Conservation (phyloP, 2,329 filamentous ascomycete genomes). For the Paraphaeosphaeria sporulosa region DNA sequence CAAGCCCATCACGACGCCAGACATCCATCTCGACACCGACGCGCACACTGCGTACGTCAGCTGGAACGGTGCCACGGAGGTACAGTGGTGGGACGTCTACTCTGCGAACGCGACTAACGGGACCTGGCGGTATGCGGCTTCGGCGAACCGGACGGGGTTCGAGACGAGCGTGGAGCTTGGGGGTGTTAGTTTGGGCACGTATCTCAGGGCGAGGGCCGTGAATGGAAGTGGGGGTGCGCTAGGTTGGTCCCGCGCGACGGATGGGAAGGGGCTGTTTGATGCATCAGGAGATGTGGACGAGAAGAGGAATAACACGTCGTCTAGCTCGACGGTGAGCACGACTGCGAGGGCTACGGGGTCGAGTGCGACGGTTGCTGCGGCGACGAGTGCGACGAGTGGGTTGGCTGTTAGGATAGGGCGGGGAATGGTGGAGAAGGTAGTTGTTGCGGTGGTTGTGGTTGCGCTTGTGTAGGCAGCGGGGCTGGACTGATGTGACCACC, state of each 20-base stretch:
- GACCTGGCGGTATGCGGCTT: conserved; percentile 22
- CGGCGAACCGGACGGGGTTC: conserved; percentile 23
- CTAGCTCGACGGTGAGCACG: background rate
- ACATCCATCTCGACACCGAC: conserved; percentile 23
- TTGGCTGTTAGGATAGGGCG: background rate
- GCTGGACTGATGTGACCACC: background rate
- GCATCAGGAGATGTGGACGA: background rate
- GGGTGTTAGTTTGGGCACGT: conserved; percentile 15
- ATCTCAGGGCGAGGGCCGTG: conserved; percentile 24
- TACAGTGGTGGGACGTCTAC: conserved; percentile 39
- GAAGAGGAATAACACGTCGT: background rate
- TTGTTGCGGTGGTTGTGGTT: background rate
- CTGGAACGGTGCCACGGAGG: conserved; percentile 39
- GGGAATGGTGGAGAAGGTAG: conserved; percentile 2
- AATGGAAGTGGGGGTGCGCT: conserved; percentile 5
- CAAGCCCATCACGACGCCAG: conserved; percentile 25
- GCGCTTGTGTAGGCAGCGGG: background rate
- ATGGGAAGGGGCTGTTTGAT: conserved; percentile 4
- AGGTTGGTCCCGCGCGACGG: background rate
- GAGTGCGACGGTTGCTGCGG: background rate
- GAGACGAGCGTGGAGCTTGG: conserved; percentile 22
- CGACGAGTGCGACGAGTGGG: background rate
- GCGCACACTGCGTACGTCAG: conserved; percentile 26
- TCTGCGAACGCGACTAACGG: conserved; percentile 25
- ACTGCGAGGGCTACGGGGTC: background rate